Percentiles rank a stretch among this genome's conserved stretches.
Conservation (phyloP, 2,329 filamentous ascomycete species). For the Aspergillus fructus region DNA sequence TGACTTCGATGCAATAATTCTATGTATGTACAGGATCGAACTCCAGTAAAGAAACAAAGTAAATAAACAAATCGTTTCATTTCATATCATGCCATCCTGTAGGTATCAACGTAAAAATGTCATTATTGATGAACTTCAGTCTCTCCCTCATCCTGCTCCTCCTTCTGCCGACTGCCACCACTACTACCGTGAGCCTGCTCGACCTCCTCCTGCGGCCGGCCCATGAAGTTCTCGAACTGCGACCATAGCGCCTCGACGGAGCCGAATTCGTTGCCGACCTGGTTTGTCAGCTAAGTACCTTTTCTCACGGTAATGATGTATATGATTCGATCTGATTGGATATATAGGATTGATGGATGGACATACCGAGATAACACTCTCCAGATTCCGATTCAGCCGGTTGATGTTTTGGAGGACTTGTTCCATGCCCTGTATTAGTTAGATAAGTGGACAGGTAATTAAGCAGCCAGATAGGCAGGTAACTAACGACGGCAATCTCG, state of each 20-base stretch:
- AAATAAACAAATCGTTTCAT: background rate
- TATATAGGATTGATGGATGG: too few relatives aligned
- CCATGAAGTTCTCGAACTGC: conserved; percentile 96
- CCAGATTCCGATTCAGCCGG: conserved; percentile 85
- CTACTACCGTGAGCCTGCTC: conserved; percentile 22
- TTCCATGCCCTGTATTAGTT: conserved; percentile 62
- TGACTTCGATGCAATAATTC: conserved; percentile 1
- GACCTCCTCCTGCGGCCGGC: conserved; percentile 56
- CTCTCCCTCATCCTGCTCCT: conserved; percentile 21
- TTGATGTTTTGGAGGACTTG: conserved; percentile 95
- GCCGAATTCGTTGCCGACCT: conserved; percentile 96
- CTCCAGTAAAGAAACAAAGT: background rate
- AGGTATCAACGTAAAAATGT: background rate
- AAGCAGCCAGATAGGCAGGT: background rate
- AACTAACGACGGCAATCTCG: conserved; percentile 44
- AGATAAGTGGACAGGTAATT: background rate
- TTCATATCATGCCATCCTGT: background rate
- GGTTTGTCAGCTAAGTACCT: background rate
- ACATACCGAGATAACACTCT: conserved; percentile 82
- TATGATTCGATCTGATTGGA: too few relatives aligned
- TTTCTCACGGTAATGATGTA: too few relatives aligned
- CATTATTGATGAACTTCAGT: conserved; percentile 21
- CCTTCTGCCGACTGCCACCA: conserved; percentile 26
- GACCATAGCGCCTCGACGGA: conserved; percentile 96
- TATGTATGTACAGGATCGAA: background rate